Evolutionary conservation across 2,329 filamentous ascomycete species (phyloP).

Genomic region (Diaporthe helianthi): DNA sequence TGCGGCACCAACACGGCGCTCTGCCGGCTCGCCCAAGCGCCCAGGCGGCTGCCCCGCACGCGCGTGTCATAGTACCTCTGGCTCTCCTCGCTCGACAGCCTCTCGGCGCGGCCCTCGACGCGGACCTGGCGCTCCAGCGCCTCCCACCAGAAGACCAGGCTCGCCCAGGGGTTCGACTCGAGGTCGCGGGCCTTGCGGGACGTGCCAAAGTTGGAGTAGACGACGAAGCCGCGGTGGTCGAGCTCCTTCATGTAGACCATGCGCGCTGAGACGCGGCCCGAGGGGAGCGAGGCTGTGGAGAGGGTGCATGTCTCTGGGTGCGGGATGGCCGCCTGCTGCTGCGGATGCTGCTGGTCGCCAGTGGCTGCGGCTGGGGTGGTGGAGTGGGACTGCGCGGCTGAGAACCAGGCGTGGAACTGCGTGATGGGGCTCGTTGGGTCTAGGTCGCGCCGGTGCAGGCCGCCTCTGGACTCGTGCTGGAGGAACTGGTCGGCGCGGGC

Average conservation of each 20-base stretch:
- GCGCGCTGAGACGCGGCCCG: conserved; percentile 82
- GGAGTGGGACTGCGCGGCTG: conserved; percentile 63
- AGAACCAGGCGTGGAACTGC: conserved; percentile 94
- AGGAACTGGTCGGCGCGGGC: conserved; percentile 80
- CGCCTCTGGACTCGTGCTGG: conserved; percentile 54
- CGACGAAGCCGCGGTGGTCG: conserved; percentile 80
- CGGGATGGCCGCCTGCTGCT: conserved; percentile 56
- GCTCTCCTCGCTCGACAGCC: conserved; percentile 74
- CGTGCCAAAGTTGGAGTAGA: conserved; percentile 93
- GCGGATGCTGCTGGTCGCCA: not conserved
- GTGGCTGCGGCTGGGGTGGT: conserved; percentile 24
- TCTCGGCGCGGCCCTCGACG: conserved; percentile 78
- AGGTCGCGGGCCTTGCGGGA: conserved; percentile 74
- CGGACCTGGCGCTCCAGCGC: conserved; percentile 87
- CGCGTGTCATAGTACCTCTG: conserved; percentile 71
- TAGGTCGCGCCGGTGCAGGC: conserved; percentile 68
- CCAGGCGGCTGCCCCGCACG: conserved; percentile 82
- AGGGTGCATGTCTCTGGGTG: conserved; percentile 91
- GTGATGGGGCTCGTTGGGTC: conserved; percentile 68
- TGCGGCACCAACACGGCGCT: conserved; percentile 70
- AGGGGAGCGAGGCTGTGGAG: conserved; percentile 83
- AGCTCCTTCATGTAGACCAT: conserved; percentile 97
- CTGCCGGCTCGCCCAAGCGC: conserved; percentile 93
- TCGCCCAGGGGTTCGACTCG: conserved; percentile 76
- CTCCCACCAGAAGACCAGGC: conserved; percentile 91